Evolutionary conservation across 2,329 filamentous ascomycete species (phyloP).

Genomic region (Chlorencoelia australis): DNA sequence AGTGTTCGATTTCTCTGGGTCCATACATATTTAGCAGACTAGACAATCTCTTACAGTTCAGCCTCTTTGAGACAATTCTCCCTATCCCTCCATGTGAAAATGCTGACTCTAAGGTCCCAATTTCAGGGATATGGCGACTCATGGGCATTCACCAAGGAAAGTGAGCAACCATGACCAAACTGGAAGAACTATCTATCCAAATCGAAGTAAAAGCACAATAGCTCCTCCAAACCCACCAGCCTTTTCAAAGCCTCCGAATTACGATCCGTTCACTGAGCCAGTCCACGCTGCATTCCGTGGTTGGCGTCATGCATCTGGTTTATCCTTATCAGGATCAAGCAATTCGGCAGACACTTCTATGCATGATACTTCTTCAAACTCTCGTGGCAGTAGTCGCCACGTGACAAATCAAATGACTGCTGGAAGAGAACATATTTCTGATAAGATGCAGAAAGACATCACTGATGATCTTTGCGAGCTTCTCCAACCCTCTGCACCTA

Average conservation of each 20-base stretch:
- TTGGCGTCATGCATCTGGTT: constrained; percentile 29
- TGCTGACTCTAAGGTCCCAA: too few species aligned
- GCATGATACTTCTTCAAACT: constrained; percentile 33
- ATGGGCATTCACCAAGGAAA: too few species aligned
- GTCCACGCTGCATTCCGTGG: constrained; percentile 12
- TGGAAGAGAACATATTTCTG: constrained; percentile 13
- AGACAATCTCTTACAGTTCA: constrained; percentile 13
- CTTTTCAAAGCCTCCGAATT: constrained; percentile 24
- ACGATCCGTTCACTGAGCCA: constrained; percentile 33
- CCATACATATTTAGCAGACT: too few species aligned
- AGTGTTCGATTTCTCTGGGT: too few species aligned
- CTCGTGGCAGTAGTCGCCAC: constrained; percentile 28
- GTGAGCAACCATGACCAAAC: too few species aligned
- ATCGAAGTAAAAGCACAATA: constrained; percentile 25
- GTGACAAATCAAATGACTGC: constrained; percentile 23
- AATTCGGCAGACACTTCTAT: constrained; percentile 36
- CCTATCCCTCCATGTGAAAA: too few species aligned
- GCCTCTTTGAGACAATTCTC: too few species aligned
- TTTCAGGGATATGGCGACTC: too few species aligned
- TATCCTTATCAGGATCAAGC: too few species aligned
- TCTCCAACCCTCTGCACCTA: constrained; percentile 20
- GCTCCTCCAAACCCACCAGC: constrained; percentile 12
- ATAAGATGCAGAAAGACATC: constrained; percentile 18
- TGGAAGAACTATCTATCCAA: too few species aligned
- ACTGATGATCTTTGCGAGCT: constrained; percentile 24